Base-by-base conservation (phyloP, 768 basidiomycete genomes). In the Rhodotorula taiwanensis region DNA sequence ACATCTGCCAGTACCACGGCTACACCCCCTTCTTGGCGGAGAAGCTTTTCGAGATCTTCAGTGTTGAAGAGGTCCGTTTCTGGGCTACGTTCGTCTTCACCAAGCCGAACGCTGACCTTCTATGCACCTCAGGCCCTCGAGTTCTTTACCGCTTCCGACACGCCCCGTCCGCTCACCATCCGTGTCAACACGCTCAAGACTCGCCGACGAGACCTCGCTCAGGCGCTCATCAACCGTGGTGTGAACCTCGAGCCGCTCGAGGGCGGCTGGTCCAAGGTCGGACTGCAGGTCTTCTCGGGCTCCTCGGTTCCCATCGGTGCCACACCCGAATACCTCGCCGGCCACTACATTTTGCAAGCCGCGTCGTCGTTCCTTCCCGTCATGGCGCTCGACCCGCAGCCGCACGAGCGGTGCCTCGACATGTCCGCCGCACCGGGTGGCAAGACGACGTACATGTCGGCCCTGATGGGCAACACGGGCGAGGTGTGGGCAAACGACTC, bases 291-390 rank as follows among this genome's bases (percentile, higher is more conserved):
- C 5, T 98, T 98, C 75, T 89, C 88, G 68, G 85, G 83, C 47
- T 61, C 60, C 23, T 58, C 59, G 64, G 92, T 99, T 3, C 95
- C 95, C 0, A 89, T 99, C 66, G 94, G 89, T 83, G 95, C 95
- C 10, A 98, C 95, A 4, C 95, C 95, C 16, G 95, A 99, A 78
- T 99, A 99, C 77, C 84, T 99, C 43, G 92, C 95, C 0, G 95
- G 95, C 4, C 93, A 99, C 75, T 99, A 99, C 77, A 98, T 99
- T 89, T 87, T 98, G 30, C 95, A 99, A 79, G 90, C 95, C 10
- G 95, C 95, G 16, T 94, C 92, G 9, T 98, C 95, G 1, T 97
- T 99, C 81, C 82, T 99, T n/a, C 95, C 95, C 57, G 95, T 98
- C 73, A 93, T 98, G 67, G 90, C 95, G 6, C 86, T 99, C 43